phyloP scores from a whole-genome alignment of 805 yeast species.

The Suhomyces faveliae region DNA sequence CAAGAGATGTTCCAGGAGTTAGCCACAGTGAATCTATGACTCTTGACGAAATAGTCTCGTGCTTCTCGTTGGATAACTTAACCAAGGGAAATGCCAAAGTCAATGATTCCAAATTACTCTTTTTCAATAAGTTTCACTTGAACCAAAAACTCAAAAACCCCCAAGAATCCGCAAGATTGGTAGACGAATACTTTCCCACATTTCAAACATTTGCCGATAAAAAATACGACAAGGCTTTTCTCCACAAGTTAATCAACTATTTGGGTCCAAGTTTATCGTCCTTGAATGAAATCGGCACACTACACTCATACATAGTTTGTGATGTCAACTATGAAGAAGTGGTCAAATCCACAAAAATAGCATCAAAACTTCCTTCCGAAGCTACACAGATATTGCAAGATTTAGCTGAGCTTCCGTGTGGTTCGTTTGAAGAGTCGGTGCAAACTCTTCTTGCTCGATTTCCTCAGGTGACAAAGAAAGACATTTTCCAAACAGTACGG shows the following conservation, averaged over 20 bases:
- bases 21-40: conserved; percentile 51
- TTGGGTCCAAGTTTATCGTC: conserved; percentile 53
- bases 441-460: not conserved
- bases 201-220: conserved; percentile 13
- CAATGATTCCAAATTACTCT: conserved; percentile 69
- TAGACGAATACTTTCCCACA: conserved; percentile 27
- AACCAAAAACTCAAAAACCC: conserved; percentile 40
- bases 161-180: conserved; percentile 31
- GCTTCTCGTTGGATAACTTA: conserved; percentile 66
- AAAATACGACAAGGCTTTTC: conserved; percentile 26
- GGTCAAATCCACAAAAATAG: conserved; percentile 2
- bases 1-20: conserved; percentile 48
- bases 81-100: conserved; percentile 96
- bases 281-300: conserved; percentile 49
- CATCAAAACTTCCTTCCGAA: conserved; percentile 12
- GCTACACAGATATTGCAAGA: conserved; percentile 15
- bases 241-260: conserved; percentile 38
- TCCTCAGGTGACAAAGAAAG: conserved; percentile 27
- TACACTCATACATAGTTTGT: conserved; percentile 50
- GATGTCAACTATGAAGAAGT: conserved; percentile 30
- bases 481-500: conserved; percentile 58
- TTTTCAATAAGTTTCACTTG: conserved; percentile 74
- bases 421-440: conserved; percentile 14
- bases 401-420: conserved; percentile 13
- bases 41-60: conserved; percentile 48